phyloP scores from a whole-genome alignment of 1,284 basidiomycete genomes.

The Sporisorium graminicola region DNA sequence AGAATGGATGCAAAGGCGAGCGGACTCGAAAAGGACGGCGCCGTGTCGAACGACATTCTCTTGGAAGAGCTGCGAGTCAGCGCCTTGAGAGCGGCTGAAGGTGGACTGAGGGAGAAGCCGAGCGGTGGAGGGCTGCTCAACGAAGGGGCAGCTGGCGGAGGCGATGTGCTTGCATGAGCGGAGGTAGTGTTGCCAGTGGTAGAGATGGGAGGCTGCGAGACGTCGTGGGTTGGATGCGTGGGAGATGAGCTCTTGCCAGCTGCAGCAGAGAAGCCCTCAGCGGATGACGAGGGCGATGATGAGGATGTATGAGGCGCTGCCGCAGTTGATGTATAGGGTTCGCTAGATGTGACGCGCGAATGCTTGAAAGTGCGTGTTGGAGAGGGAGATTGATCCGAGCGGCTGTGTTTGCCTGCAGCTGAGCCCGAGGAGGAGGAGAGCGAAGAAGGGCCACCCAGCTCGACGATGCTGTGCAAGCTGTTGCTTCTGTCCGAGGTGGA shows the following conservation, averaged over 20 bases:
- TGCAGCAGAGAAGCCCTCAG: constrained; percentile 6
- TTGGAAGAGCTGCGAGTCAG: constrained; percentile 41
- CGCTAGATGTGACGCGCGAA: constrained; percentile 24
- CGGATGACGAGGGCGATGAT: constrained; percentile 19
- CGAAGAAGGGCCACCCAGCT: constrained; percentile 17
- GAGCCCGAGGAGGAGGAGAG: constrained; percentile 21
- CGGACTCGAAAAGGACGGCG: constrained; percentile 67
- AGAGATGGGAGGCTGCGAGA: constrained; percentile 24
- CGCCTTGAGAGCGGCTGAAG: constrained; percentile 40
- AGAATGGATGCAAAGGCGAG: constrained; percentile 63
- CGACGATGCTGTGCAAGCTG: constrained; percentile 36
- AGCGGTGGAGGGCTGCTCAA: constrained; percentile 21
- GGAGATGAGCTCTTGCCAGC: constrained; percentile 17
- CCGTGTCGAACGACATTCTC: constrained; percentile 57
- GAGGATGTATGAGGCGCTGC: constrained; percentile 8
- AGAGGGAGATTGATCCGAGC: constrained; percentile 40
- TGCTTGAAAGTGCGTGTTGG: constrained; percentile 41
- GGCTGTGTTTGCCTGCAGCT: constrained; percentile 30
- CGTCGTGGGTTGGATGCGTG: constrained; percentile 10
- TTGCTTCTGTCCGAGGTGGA: constrained; percentile 31
- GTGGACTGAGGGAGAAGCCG: constrained; percentile 40
- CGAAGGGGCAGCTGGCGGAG: constrained; percentile 23
- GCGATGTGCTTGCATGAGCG: constrained; percentile 35
- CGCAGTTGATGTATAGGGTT: constrained; percentile 1
- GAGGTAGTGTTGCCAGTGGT: not conserved